Evolutionary conservation across 805 yeast genomes (phyloP).

Genomic region (Yarrowia sp.): DNA sequence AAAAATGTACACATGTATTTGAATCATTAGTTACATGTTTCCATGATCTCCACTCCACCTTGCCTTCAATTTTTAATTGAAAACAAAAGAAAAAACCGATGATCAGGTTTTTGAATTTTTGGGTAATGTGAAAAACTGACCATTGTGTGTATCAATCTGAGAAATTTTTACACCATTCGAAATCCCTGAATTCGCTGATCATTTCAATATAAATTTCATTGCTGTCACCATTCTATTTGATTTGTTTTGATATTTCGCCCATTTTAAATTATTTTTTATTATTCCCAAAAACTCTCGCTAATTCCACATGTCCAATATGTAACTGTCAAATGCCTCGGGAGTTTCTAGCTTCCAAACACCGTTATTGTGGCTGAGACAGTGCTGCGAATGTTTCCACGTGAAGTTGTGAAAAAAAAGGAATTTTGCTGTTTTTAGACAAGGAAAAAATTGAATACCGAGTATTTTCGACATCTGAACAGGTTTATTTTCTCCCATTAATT

Average conservation of each 20-base stretch:
- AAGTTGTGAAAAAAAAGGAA: background rate
- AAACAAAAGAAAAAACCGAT: too few species aligned
- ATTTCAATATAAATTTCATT: too few species aligned
- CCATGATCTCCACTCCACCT: background rate
- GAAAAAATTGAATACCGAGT: too few species aligned
- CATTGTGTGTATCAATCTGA: too few species aligned
- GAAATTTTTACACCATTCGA: background rate
- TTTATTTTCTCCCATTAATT: background rate
- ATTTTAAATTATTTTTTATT: background rate
- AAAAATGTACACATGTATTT: background rate
- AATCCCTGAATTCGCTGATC: background rate
- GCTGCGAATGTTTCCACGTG: background rate
- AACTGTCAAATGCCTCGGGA: slow-evolving; percentile 6
- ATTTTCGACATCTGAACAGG: background rate
- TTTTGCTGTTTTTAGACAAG: too few species aligned
- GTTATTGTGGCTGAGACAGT: slow-evolving; percentile 20
- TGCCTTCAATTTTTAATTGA: too few species aligned
- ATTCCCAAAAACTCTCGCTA: background rate
- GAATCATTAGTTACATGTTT: background rate
- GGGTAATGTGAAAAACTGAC: too few species aligned
- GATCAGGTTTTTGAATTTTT: too few species aligned
- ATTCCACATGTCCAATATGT: slow-evolving; percentile 4
- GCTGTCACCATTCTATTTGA: background rate
- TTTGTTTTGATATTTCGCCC: background rate
- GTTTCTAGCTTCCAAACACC: slow-evolving; percentile 5